A percentile compares a stretch with the other conserved stretches of the same genome.
phyloP scores from a whole-genome alignment of 2,329 filamentous ascomycete genomes.

The Colletotrichum magnum region DNA sequence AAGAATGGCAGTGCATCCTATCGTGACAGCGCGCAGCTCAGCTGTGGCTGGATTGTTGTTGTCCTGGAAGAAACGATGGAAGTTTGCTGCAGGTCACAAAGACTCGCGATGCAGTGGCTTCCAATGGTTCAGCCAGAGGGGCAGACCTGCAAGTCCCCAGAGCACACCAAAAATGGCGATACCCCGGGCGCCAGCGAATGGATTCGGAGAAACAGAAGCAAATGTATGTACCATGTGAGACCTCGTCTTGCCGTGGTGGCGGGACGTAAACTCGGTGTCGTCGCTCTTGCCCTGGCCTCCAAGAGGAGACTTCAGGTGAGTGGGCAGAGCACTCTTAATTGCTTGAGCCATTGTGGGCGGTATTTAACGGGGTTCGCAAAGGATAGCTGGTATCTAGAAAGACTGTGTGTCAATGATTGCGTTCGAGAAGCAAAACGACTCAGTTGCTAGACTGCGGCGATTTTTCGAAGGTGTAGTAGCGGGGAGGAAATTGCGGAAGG shows the following conservation, averaged over 20 bases:
- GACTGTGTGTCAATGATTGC: no score
- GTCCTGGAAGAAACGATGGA: no score
- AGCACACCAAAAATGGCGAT: not conserved
- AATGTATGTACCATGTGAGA: constrained; percentile 82
- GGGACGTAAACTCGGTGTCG: constrained; percentile 68
- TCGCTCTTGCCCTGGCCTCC: constrained; percentile 57
- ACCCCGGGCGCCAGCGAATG: constrained; percentile 6
- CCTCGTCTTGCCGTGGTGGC: constrained; percentile 88
- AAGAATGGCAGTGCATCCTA: no score
- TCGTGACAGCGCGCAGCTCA: no score
- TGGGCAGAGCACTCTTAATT: constrained; percentile 82
- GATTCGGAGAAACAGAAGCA: constrained; percentile 11
- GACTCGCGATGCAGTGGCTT: no score
- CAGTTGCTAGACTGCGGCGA: no score
- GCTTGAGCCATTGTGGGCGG: constrained; percentile 74
- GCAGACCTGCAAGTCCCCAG: no score
- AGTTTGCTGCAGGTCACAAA: no score
- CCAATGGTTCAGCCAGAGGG: no score
- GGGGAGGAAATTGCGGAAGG: constrained; percentile 9
- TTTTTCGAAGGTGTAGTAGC: constrained; percentile 7
- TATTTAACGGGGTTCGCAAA: constrained; percentile 30
- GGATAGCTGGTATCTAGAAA: constrained; percentile 12
- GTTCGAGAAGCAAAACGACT: no score
- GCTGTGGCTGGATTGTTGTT: no score
- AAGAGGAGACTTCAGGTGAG: constrained; percentile 79